A percentile compares a stretch with the other conserved stretches of the same genome.
Conservation (phyloP, 2,329 filamentous ascomycete genomes). For the Pseudogymnoascus sp. region DNA sequence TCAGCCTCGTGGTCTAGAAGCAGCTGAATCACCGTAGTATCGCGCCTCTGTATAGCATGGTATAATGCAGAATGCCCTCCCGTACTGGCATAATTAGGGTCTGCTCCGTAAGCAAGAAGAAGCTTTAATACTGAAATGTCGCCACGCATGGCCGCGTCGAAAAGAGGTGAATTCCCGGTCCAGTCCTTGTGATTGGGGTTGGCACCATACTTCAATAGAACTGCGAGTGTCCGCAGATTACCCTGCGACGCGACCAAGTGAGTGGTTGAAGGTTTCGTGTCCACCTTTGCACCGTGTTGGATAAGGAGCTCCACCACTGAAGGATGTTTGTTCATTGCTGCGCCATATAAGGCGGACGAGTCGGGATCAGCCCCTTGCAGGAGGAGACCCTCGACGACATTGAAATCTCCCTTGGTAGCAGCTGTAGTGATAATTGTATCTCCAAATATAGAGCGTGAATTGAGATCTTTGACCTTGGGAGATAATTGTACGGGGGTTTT, state of each 20-base stretch:
- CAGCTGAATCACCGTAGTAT: conserved; percentile 11
- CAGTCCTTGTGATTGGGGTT: not conserved
- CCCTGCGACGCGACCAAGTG: conserved; percentile 13
- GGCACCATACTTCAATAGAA: not conserved
- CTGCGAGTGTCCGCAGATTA: conserved; percentile 9
- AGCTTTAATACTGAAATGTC: conserved; percentile 13
- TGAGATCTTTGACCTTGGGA: conserved; percentile 11
- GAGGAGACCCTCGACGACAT: conserved; percentile 9
- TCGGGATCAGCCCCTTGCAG: conserved; percentile 11
- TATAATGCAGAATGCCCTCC: conserved; percentile 13
- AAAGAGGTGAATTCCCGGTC: conserved; percentile 6
- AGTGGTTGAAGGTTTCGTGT: conserved; percentile 13
- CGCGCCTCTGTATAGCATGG: conserved; percentile 13
- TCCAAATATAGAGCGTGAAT: conserved; percentile 14
- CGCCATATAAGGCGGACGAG: conserved; percentile 14
- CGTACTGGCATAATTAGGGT: not conserved
- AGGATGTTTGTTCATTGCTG: conserved; percentile 9
- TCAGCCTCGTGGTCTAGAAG: conserved; percentile 15
- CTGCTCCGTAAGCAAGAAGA: conserved; percentile 14
- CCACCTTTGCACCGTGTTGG: conserved; percentile 13
- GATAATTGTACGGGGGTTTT: not conserved
- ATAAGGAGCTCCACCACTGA: conserved; percentile 14
- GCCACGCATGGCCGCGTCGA: conserved; percentile 11
- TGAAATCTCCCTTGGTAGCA: conserved; percentile 4
- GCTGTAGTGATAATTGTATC: conserved; percentile 13